Evolutionary conservation across 257 asterid species (phyloP), one percentile per base, ranked within the genome.

Genomic region (Fraxinus cuspidata): DNA sequence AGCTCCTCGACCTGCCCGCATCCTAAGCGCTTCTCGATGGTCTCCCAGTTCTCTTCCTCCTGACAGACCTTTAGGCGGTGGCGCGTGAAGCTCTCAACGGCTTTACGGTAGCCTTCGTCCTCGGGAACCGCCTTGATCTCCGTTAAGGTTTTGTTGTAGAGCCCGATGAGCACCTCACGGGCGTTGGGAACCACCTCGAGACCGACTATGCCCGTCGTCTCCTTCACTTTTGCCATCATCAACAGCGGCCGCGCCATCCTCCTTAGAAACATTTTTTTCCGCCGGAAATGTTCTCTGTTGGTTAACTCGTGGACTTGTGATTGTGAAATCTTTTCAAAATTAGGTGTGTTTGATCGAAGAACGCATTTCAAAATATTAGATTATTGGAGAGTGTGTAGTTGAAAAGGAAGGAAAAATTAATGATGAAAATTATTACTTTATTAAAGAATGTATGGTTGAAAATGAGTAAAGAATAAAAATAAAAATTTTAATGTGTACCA

Each of bases 1-100:
- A 96, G 85, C 88, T 96, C 99, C 78, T 96, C 99, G 28, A 96
- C 99, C 94, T 93, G 99, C 34, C 99, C 98, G 27, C 97, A 93
- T 31, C 94, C 98, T 49, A 95, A 86, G 29, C 82, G 92, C 63
- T 86, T 90, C 93, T 93, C 99, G 85, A 95, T 95, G 73, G 65
- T 11, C 78, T 95, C 98, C 96, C 96, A 95, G 74, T 95, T 97
- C 83, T 85, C 86, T 85, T 91, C 99, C 89, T 95, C 99, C 87
- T 84, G 78, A 71, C 99, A 96, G 44, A 92, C 98, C 74, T 81
- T 79, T 80, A 96, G 86, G 0, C 99, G 97, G 75, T 93, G 97
- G 86, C 90, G 77, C 47, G 99, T 96, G 93, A 96, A 95, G 86
- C 90, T 89, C 84, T 95, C 99, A 7, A 95, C 99, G 74, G 99